phyloP scores from a whole-genome alignment of 2,329 filamentous ascomycete species.

The Fusarium udum region DNA sequence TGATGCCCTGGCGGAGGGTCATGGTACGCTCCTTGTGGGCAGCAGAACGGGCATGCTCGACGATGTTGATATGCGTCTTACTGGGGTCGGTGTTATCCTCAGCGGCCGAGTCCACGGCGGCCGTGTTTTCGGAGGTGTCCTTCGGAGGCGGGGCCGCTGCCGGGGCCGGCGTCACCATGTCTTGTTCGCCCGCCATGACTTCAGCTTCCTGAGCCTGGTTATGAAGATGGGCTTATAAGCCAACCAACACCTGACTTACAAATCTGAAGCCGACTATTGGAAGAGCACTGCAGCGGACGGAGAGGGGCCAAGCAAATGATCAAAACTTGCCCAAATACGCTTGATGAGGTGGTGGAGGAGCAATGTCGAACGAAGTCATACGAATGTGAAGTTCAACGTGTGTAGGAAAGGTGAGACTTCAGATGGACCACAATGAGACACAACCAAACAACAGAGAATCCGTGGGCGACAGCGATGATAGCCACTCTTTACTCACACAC shows the following conservation, averaged over 20 bases:
- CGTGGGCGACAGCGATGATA: background rate
- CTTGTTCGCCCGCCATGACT: slow-evolving; percentile 30
- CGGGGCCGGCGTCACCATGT: slow-evolving; percentile 26
- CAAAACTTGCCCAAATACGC: background rate
- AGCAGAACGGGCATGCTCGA: slow-evolving; percentile 37
- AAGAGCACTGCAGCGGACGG: background rate
- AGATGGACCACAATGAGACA: background rate
- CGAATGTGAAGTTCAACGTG: slow-evolving; percentile 6
- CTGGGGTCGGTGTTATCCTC: slow-evolving; percentile 5
- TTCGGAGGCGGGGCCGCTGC: slow-evolving; percentile 29
- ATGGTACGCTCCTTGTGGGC: slow-evolving; percentile 37
- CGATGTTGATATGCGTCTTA: slow-evolving; percentile 32
- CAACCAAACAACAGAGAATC: background rate
- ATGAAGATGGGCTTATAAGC: background rate
- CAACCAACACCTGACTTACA: background rate
- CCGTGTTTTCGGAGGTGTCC: slow-evolving; percentile 25
- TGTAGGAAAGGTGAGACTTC: background rate
- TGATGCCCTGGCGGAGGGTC: slow-evolving; percentile 38
- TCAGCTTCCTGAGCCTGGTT: slow-evolving; percentile 8
- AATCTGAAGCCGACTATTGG: background rate
- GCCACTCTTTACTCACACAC: slow-evolving; percentile 8
- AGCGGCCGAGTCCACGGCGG: slow-evolving; percentile 25
- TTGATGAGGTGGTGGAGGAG: background rate
- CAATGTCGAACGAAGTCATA: background rate
- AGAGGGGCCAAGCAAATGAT: background rate